These are phyloP conservation scores for Penicillium sp. DNA, from an alignment of 2,329 filamentous ascomycete genomes.

Conservation along the genomic window DNA sequence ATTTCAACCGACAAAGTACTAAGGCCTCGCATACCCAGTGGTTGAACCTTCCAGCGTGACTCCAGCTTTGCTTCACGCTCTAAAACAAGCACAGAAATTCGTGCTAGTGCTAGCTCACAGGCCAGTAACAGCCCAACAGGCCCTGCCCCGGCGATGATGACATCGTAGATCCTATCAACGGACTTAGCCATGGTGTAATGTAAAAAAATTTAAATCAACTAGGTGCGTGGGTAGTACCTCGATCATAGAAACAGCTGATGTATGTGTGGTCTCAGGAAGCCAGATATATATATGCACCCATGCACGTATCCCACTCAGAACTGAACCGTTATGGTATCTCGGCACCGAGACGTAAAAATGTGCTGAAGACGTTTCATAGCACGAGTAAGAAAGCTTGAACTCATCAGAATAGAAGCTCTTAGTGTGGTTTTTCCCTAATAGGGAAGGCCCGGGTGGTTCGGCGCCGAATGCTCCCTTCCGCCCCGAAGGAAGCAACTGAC, in stretches of 20 bases:
- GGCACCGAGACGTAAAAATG: background rate
- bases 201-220: too few relatives aligned
- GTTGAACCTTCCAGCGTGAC: slow-evolving; percentile 26
- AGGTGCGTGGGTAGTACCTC: too few relatives aligned
- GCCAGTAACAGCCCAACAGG: slow-evolving; percentile 20
- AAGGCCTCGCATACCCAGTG: slow-evolving; percentile 22
- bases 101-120: slow-evolving; percentile 32
- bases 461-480: background rate
- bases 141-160: slow-evolving; percentile 16
- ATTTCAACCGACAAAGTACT: slow-evolving; percentile 32
- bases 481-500: background rate
- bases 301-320: too few relatives aligned
- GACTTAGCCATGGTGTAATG: too few relatives aligned
- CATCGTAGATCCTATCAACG: slow-evolving; percentile 23
- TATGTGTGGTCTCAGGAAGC: too few relatives aligned
- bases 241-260: too few relatives aligned
- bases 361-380: too few relatives aligned
- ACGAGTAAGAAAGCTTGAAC: background rate
- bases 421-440: background rate
- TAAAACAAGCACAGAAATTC: slow-evolving; percentile 35
- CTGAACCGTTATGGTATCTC: background rate
- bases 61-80: slow-evolving; percentile 21
- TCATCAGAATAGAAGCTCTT: background rate
- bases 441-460: background rate
- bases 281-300: too few relatives aligned